Evolutionary conservation across 371 early-diverging fungal species (phyloP).

Genomic region (Apophysomyces trapeziformis): DNA sequence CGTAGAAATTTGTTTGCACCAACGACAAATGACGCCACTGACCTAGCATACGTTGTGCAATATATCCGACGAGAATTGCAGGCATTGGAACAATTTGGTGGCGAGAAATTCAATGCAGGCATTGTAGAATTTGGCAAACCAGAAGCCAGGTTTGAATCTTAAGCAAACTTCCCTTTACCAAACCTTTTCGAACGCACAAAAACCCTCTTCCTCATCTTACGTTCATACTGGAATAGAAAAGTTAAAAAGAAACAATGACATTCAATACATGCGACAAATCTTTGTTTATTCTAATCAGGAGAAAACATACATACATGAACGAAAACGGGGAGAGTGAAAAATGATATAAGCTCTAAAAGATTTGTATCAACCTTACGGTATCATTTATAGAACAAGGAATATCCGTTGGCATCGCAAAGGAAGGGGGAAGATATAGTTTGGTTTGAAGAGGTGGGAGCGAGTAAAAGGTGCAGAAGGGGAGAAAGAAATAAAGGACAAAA

Average conservation of each 20-base stretch:
- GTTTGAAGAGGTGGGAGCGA: neutral
- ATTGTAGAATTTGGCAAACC: conserved; percentile 46
- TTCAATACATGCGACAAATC: conserved; percentile 11
- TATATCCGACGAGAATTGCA: conserved; percentile 70
- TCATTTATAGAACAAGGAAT: conserved; percentile 8
- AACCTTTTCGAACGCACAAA: neutral
- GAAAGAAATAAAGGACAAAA: neutral
- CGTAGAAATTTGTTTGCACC: conserved; percentile 72
- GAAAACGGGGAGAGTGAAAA: neutral
- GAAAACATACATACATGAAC: neutral
- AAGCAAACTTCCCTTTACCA: neutral
- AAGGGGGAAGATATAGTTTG: neutral
- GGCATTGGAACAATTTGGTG: conserved; percentile 57
- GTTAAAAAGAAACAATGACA: neutral
- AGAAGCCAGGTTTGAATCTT: conserved; percentile 24
- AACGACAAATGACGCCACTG: conserved; percentile 57
- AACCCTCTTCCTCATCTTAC: neutral
- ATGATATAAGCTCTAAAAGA: conserved; percentile 7
- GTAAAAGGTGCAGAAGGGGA: neutral
- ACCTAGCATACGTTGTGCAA: conserved; percentile 63
- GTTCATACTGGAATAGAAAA: conserved; percentile 4
- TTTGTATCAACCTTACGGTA: conserved; percentile 9
- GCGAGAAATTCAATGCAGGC: conserved; percentile 51
- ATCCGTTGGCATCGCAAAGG: conserved; percentile 6
- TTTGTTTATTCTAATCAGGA: conserved; percentile 9